Conservation (phyloP, 2,329 filamentous ascomycete genomes). For the Penicillium aurantiogriseum region DNA sequence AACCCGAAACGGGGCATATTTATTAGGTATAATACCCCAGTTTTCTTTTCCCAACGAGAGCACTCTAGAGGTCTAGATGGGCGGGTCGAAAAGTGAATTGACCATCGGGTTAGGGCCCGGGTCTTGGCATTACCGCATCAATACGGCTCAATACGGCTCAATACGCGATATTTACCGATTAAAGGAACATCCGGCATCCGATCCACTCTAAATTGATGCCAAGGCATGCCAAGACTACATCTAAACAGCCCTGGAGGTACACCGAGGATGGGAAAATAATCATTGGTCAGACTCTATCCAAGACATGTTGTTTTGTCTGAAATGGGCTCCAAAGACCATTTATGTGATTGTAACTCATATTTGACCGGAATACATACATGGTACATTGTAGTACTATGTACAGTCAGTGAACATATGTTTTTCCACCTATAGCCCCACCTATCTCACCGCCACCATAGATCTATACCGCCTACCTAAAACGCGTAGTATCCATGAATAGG, state of each 20-base stretch:
- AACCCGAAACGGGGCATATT: neutral
- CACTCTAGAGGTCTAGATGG: neutral
- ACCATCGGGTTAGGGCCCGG: neutral
- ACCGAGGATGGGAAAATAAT: neutral
- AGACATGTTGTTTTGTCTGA: neutral
- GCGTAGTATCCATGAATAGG: too few species aligned
- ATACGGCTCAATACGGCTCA: neutral
- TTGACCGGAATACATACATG: neutral
- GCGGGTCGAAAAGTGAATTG: neutral
- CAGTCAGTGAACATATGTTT: too few species aligned
- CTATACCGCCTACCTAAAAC: too few species aligned
- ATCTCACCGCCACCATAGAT: too few species aligned
- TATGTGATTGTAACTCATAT: neutral
- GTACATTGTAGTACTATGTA: neutral
- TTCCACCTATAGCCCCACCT: too few species aligned
- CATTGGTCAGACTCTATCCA: neutral
- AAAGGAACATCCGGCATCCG: constrained; percentile 1
- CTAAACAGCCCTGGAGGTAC: neutral
- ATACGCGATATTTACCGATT: neutral
- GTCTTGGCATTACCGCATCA: neutral
- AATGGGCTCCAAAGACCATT: neutral
- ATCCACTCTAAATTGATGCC: neutral
- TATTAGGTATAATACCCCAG: neutral
- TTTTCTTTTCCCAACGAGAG: neutral
- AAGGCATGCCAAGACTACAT: neutral